Evolutionary conservation across 2,329 filamentous ascomycete species (phyloP).

Genomic region (Meredithiella fracta): DNA sequence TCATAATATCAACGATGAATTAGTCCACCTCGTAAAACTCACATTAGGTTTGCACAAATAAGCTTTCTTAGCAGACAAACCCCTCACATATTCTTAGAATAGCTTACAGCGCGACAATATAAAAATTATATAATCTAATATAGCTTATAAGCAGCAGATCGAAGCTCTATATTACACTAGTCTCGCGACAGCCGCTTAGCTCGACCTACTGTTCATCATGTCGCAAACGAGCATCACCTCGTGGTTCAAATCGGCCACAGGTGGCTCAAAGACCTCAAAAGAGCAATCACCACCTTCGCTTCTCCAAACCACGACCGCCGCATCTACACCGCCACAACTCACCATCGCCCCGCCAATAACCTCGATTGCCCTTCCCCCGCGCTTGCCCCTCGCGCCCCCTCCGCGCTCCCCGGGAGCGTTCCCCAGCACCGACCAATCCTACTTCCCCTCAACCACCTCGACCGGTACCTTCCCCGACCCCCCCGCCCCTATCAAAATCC

Average conservation of each 20-base stretch:
- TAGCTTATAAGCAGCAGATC: no score
- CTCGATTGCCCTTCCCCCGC: slow-evolving; percentile 16
- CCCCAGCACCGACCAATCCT: slow-evolving; percentile 11
- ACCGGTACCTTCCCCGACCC: slow-evolving; percentile 10
- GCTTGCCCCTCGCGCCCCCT: slow-evolving; percentile 17
- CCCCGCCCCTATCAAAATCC: slow-evolving; percentile 22
- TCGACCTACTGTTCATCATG: slow-evolving; percentile 20
- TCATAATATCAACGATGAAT: no score
- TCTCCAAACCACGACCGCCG: slow-evolving; percentile 15
- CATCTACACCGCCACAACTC: slow-evolving; percentile 14
- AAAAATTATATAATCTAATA: no score
- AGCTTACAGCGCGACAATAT: no score
- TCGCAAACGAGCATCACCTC: slow-evolving; percentile 43
- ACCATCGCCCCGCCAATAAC: background rate
- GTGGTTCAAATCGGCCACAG: slow-evolving; percentile 33
- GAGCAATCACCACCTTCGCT: slow-evolving; percentile 16
- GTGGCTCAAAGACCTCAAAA: slow-evolving; percentile 12
- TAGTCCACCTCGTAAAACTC: no score
- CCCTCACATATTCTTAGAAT: no score
- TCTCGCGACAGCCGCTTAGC: no score
- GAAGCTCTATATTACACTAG: no score
- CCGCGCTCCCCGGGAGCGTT: slow-evolving; percentile 15
- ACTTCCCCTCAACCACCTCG: slow-evolving; percentile 8
- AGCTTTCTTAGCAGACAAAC: no score
- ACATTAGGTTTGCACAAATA: no score